Evolutionary conservation across 2,329 filamentous ascomycete genomes (phyloP).

Genomic region (Colletotrichum lupini): DNA sequence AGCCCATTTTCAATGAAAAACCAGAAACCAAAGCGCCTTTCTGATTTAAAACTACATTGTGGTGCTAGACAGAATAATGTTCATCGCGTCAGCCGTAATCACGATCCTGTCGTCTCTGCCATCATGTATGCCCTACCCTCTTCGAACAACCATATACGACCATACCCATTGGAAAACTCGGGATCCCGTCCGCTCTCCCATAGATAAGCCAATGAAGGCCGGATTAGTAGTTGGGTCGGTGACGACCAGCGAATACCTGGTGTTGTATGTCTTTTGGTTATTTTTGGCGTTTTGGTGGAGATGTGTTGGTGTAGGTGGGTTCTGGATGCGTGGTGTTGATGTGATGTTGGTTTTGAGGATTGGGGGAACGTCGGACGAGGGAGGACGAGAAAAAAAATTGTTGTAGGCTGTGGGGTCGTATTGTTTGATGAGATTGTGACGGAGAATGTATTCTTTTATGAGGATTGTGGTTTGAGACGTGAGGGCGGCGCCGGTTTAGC

Average conservation of each 20-base stretch:
- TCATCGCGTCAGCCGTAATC: no score
- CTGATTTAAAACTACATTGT: no score
- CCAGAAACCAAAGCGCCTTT: no score
- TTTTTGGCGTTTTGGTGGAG: neutral
- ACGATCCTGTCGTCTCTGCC: neutral
- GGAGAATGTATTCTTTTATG: no score
- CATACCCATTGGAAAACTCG: constrained; percentile 20
- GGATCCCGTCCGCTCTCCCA: constrained; percentile 30
- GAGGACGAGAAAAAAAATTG: no score
- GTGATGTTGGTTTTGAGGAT: no score
- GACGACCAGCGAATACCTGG: constrained; percentile 13
- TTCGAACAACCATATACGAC: neutral
- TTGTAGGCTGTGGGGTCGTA: no score
- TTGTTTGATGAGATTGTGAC: no score
- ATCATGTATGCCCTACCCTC: neutral
- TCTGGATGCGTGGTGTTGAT: neutral
- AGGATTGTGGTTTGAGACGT: neutral
- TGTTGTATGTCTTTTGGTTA: neutral
- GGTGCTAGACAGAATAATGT: no score
- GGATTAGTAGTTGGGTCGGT: constrained; percentile 28
- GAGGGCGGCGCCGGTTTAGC: no score
- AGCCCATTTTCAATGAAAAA: no score
- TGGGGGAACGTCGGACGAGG: no score
- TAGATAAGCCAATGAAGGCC: constrained; percentile 21
- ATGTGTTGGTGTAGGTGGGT: neutral